Evolutionary conservation across 2,329 filamentous ascomycete species (phyloP).

Genomic region (Pseudogymnoascus sp.): DNA sequence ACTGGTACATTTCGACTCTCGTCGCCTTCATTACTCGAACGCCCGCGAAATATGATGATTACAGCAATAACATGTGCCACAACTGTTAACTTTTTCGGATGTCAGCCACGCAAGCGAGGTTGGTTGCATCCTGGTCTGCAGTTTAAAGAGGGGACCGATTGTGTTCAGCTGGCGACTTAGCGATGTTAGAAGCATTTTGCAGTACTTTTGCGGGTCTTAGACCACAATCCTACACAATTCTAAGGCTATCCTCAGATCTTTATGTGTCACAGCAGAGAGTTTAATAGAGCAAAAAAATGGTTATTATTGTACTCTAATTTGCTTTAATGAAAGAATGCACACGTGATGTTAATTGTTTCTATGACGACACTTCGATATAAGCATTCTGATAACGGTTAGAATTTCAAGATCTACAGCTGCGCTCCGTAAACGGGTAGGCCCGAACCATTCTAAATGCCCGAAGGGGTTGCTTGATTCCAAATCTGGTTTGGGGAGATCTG

Average conservation of each 20-base stretch:
- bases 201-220: neutral
- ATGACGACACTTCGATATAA: neutral
- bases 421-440: neutral
- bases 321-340: neutral
- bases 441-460: neutral
- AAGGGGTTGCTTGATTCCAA: neutral
- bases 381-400: neutral
- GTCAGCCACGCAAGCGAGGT: neutral
- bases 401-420: neutral
- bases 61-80: neutral
- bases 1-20: neutral
- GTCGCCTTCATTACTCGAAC: neutral
- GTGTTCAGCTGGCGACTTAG: neutral
- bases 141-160: neutral
- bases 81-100: neutral
- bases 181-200: neutral
- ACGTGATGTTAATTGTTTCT: neutral
- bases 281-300: neutral
- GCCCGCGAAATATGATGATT: neutral
- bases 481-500: neutral
- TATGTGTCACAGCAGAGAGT: neutral
- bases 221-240: constrained; percentile 18
- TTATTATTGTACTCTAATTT: neutral
- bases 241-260: constrained; percentile 19
- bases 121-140: neutral